phyloP scores from a whole-genome alignment of 179 eudicot genomes.

The Camellia oleifera region DNA sequence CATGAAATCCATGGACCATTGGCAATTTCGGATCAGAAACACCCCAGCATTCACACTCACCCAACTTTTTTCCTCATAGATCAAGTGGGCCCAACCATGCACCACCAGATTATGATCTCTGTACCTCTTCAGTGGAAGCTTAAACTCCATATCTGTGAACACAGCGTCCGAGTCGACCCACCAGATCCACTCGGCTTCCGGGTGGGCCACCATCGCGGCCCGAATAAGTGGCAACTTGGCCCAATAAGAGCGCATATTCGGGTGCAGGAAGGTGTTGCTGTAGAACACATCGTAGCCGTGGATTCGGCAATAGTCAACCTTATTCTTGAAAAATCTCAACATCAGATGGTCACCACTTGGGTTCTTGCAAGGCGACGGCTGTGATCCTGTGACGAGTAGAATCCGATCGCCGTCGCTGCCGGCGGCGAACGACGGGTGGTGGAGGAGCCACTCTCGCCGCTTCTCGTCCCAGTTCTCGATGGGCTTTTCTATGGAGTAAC shows the following conservation, averaged over 20 bases:
- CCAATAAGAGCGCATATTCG: constrained; percentile 38
- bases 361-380: constrained; percentile 32
- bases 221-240: constrained; percentile 43
- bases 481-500: neutral
- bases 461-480: constrained; percentile 5
- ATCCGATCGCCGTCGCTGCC: constrained; percentile 23
- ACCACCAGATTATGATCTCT: constrained; percentile 17
- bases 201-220: constrained; percentile 67
- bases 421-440: constrained; percentile 1
- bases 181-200: constrained; percentile 69
- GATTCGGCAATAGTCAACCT: constrained; percentile 43
- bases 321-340: constrained; percentile 38
- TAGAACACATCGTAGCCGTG: constrained; percentile 38
- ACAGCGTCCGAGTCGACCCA: constrained; percentile 62
- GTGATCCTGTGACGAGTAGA: constrained; percentile 40
- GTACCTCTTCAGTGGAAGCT: constrained; percentile 7
- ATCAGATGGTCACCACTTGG: constrained; percentile 37
- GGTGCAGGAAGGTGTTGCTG: constrained; percentile 34
- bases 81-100: constrained; percentile 13
- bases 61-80: constrained; percentile 21
- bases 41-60: constrained; percentile 20
- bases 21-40: constrained; percentile 23
- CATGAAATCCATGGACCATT: constrained; percentile 28
- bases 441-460: neutral
- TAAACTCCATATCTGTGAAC: constrained; percentile 36